A percentile compares a stretch with the other conserved stretches of the same genome.
These are phyloP conservation scores for Talaromyces pinophilus DNA, from an alignment of 2,329 filamentous ascomycete species.

Conservation along the genomic window DNA sequence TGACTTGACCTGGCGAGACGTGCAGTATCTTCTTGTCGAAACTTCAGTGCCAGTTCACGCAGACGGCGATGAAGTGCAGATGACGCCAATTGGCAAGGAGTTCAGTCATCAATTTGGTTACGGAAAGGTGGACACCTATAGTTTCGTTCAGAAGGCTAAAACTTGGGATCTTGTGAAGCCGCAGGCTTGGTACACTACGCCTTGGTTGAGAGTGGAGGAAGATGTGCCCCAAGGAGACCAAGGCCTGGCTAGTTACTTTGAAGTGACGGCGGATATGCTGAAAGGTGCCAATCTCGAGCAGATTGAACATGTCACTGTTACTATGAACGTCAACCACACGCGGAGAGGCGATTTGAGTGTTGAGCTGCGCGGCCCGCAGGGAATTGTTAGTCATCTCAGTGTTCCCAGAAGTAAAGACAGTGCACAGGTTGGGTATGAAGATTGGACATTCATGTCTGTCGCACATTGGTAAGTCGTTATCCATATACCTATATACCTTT, in stretches of 20 bases:
- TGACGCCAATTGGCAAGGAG: conserved; percentile 75
- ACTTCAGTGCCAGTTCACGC: conserved; percentile 79
- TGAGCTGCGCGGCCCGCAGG: conserved; percentile 81
- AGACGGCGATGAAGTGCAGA: conserved; percentile 75
- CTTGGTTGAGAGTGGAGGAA: conserved; percentile 88
- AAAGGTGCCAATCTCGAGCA: conserved; percentile 79
- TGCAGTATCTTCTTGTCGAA: conserved; percentile 86
- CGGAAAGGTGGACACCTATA: conserved; percentile 88
- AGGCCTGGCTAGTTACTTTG: conserved; percentile 76
- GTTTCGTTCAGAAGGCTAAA: conserved; percentile 81
- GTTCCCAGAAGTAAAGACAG: conserved; percentile 71
- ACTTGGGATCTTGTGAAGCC: conserved; percentile 87
- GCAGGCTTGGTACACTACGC: conserved; percentile 90
- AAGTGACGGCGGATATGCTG: conserved; percentile 79
- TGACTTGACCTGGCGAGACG: conserved; percentile 87
- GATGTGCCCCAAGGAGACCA: conserved; percentile 79
- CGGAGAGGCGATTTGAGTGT: conserved; percentile 90
- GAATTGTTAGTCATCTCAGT: conserved; percentile 80
- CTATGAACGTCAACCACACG: conserved; percentile 91
- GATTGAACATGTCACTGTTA: conserved; percentile 92
- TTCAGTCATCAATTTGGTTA: conserved; percentile 96
- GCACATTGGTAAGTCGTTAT: conserved; percentile 75
- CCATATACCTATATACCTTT: neutral
- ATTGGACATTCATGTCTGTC: conserved; percentile 99
- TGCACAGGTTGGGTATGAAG: conserved; percentile 69